Base-by-base conservation (phyloP, 192 early-diverging fungal genomes). In the Neocallimastix lanati region DNA sequence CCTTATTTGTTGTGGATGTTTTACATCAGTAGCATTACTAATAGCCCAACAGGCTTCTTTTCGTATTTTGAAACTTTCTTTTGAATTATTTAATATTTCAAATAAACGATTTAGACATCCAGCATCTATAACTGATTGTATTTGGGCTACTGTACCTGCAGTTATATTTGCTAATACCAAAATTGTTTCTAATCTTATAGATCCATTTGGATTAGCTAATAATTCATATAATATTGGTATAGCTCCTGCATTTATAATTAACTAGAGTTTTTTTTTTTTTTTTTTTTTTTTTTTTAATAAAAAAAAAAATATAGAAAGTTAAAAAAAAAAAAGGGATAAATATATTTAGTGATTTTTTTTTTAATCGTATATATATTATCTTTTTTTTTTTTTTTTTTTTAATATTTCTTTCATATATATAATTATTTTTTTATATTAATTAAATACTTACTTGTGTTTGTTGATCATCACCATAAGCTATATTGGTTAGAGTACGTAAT, bases 401-500 rank as follows among this genome's bases (percentile, higher is more conserved):
- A n/a, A n/a, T n/a, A n/a, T n/a, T n/a, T n/a, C n/a, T n/a, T n/a
- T n/a, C n/a, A n/a, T n/a, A n/a, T n/a, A n/a, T n/a, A n/a, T n/a
- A n/a, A n/a, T n/a, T n/a, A n/a, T n/a, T n/a, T n/a, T n/a, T n/a
- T n/a, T n/a, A n/a, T n/a, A n/a, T n/a, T n/a, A 27, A 67, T 33
- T 11, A n/a, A n/a, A n/a, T 11, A 33, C 50, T 7, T 67, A 93
- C 92, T 85, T 96, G 90, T 21, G 97, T 99, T 86, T 99, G 96
- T 81, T 90, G 83, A 13, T 95, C 95, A 21, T 94, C 92, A 37
- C 97, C 97, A 2, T 96, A 98, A 13, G 97, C 97, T 84, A 99
- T 99, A 88, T 99, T 99, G 82, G 97, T 99, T 82, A 99, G 87
- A 21, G 97, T 96, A 96, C 97, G 50, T 67, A 67, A 67, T 67